Conservation (phyloP, 1,284 basidiomycete species). For the Ceratobasidium sp. region DNA sequence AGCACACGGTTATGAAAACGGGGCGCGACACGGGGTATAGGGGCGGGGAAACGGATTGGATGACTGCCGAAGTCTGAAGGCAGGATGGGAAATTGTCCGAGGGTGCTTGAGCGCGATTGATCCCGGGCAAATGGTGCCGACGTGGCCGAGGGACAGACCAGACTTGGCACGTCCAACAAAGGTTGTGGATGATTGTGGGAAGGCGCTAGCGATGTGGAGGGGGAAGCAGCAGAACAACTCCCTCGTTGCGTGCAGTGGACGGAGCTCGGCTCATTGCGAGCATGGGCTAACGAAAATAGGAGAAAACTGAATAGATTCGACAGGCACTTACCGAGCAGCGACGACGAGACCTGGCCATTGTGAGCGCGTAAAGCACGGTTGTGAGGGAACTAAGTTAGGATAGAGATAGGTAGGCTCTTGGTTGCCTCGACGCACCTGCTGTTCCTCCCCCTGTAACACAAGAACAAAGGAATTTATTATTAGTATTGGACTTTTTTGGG, state of each 20-base stretch:
- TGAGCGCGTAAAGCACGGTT: slow-evolving; percentile 9
- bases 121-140: too few species aligned
- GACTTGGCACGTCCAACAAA: slow-evolving; percentile 7
- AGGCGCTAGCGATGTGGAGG: neutral
- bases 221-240: too few species aligned
- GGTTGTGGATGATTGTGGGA: slow-evolving; percentile 6
- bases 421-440: slow-evolving; percentile 15
- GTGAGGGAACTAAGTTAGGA: neutral
- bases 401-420: neutral
- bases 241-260: too few species aligned
- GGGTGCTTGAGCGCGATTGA: neutral
- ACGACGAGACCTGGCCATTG: slow-evolving; percentile 35
- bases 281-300: neutral
- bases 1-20: neutral
- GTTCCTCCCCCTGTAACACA: slow-evolving; percentile 36
- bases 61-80: neutral
- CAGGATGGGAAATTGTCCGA: neutral
- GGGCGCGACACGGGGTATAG: neutral
- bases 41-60: slow-evolving; percentile 7
- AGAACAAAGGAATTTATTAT: slow-evolving; percentile 17
- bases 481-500: neutral
- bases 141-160: too few species aligned
- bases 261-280: neutral
- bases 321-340: slow-evolving; percentile 32
- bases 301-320: neutral